Percentiles rank a stretch among this genome's conserved stretches.
Evolutionary conservation across 202 grass and related monocot species (phyloP).

Genomic region (Eragrostis tef): DNA sequence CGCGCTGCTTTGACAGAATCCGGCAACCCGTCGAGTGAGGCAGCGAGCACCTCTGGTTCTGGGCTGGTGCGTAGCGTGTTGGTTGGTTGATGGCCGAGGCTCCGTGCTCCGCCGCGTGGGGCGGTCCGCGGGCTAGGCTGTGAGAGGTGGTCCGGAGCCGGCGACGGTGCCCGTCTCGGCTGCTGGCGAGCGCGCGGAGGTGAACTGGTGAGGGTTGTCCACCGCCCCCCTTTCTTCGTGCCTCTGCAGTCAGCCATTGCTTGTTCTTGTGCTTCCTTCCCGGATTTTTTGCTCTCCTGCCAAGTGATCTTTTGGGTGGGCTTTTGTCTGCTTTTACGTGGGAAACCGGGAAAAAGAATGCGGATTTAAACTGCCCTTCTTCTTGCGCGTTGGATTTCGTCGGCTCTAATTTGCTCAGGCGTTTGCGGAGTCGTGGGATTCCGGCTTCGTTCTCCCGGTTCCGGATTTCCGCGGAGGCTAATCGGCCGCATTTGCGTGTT

Average conservation of each 20-base stretch:
- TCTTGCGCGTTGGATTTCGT: neutral
- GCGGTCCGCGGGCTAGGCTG: conserved; percentile 3
- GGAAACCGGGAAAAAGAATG: neutral
- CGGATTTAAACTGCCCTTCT: neutral
- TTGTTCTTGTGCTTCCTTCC: neutral
- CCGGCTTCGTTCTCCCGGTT: neutral
- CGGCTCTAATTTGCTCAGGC: neutral
- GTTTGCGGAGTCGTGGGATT: conserved; percentile 24
- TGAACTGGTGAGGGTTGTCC: conserved; percentile 12
- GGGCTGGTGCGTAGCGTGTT: neutral
- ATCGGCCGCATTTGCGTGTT: conserved; percentile 52
- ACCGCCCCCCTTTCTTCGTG: neutral
- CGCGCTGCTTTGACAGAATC: conserved; percentile 27
- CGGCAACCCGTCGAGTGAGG: neutral
- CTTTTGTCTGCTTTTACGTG: conserved; percentile 4
- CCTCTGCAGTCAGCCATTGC: conserved; percentile 39
- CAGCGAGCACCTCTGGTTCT: neutral
- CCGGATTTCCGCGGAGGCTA: conserved; percentile 10
- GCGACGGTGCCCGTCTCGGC: conserved; percentile 23
- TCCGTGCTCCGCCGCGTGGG: conserved; percentile 36
- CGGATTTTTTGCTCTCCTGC: conserved; percentile 15
- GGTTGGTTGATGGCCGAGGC: conserved; percentile 40
- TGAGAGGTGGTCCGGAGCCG: conserved; percentile 39
- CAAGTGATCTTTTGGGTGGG: conserved; percentile 11
- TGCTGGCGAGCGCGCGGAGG: conserved; percentile 4